Conservation (phyloP, 2,329 filamentous ascomycete species). For the Pleoardoris graminearum region DNA sequence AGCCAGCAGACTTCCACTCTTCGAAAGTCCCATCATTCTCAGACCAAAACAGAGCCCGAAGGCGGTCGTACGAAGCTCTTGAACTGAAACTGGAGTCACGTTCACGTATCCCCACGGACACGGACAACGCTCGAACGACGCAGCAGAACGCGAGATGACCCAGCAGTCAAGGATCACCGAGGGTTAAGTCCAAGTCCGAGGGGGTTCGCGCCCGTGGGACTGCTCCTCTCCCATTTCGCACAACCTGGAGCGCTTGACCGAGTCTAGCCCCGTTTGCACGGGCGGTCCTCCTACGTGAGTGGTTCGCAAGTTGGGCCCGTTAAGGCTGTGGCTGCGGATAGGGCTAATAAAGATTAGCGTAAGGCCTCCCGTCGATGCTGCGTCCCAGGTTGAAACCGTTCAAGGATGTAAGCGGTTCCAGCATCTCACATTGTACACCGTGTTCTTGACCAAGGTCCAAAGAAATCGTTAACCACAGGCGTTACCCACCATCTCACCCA, state of each 20-base stretch:
- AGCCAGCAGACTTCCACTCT: slow-evolving; percentile 18
- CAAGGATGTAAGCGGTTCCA: not conserved
- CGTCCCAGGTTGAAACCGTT: not conserved
- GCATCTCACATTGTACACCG: not conserved
- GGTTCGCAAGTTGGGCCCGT: not conserved
- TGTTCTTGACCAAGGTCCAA: not conserved
- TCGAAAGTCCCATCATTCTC: slow-evolving; percentile 1
- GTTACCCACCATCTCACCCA: not conserved
- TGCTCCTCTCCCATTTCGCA: not conserved
- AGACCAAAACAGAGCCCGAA: not conserved
- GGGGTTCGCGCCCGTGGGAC: not conserved
- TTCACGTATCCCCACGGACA: slow-evolving; percentile 2
- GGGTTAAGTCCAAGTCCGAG: slow-evolving; percentile 4
- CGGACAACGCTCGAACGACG: slow-evolving; percentile 3
- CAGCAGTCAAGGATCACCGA: slow-evolving; percentile 3
- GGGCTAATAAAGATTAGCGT: not conserved
- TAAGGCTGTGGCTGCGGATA: not conserved
- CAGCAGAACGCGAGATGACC: not conserved
- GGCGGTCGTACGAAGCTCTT: not conserved
- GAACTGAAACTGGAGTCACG: not conserved
- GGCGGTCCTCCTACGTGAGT: not conserved
- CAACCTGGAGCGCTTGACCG: not conserved
- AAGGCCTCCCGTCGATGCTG: not conserved
- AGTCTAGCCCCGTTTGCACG: not conserved
- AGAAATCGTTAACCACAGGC: not conserved